Base-by-base conservation (phyloP, 1,284 basidiomycete species). In the Lentinus polychrous region DNA sequence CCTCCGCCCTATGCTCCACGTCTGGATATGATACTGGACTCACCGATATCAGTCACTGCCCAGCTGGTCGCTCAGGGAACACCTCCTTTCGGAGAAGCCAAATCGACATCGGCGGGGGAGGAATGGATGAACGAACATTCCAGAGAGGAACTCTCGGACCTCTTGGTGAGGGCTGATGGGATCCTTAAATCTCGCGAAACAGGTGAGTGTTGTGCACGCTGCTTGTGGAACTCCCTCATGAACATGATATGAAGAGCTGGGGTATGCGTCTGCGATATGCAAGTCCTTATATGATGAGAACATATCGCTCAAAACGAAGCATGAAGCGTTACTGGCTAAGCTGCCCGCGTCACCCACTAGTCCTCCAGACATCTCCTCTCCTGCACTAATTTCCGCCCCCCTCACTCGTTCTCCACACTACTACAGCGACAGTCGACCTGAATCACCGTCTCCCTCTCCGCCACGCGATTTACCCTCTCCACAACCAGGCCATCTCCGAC, bases 181-280 rank as follows among this genome's bases (percentile, higher is more conserved):
- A 69, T 91, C 41, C 90, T 93, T 52, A 83, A 79, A 59, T 80
- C 83, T 50, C 74, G 86, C 39, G 87, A 89, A 66, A 75, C 76
- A 58, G 87, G 89, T 87, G 60, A 50, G 79, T 63, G 15, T 27
- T 32, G 42, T 31, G 44, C 38, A 32, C 34, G 10, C 10, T 27
- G 10, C 20, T 10, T 49, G 35, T 43, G 39, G 20, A 18, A 5
- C 42, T 37, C 35, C 35, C 40, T n/a, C 24, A 14, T 18, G 18
- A 42, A n/a, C n/a, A 42, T n/a, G 35, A 44, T 43, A 53, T 48
- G 45, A 41, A 43, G 33, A 39, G 17, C 42, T 48, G 33, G n/a
- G 38, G 33, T 45, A 51, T 60, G 58, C 86, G 14, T 82, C 85
- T 35, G 74, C 76, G 18, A 73, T 82, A 40, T 81, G 78, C 64